These are phyloP conservation scores for Trichosporon sp. DNA, from an alignment of 1,284 basidiomycete genomes.

Conservation along the genomic window DNA sequence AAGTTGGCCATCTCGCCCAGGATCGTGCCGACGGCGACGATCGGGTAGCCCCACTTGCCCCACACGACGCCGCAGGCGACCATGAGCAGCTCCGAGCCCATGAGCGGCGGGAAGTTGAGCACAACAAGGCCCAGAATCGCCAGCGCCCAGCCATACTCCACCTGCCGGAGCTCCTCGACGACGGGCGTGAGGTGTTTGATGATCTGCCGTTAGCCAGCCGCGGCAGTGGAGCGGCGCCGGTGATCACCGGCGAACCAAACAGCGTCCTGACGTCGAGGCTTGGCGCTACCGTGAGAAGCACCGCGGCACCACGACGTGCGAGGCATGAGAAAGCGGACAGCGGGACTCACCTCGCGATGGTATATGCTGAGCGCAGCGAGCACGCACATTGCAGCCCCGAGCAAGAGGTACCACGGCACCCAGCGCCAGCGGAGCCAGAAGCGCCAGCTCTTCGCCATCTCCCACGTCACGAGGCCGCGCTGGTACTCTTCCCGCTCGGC, in stretches of 20 bases:
- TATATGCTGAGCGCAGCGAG: constrained; percentile 30
- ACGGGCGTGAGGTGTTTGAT: constrained; percentile 31
- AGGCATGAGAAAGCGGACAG: not conserved
- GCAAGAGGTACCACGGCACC: constrained; percentile 26
- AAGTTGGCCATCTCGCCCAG: constrained; percentile 45
- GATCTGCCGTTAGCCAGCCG: constrained; percentile 17
- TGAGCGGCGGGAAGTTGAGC: constrained; percentile 49
- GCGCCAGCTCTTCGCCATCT: constrained; percentile 23
- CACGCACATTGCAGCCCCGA: constrained; percentile 22
- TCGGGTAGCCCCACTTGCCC: constrained; percentile 45
- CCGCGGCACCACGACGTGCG: too few relatives aligned
- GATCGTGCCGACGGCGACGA: constrained; percentile 37
- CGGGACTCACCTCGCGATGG: constrained; percentile 28
- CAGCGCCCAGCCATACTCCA: constrained; percentile 38
- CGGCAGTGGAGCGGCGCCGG: too few relatives aligned
- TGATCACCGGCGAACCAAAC: not conserved
- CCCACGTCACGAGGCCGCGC: constrained; percentile 32
- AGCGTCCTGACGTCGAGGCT: too few relatives aligned
- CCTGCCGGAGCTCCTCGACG: constrained; percentile 18
- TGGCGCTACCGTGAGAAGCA: too few relatives aligned
- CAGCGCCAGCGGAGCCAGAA: constrained; percentile 35
- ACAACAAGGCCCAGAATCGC: constrained; percentile 46
- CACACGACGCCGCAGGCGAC: constrained; percentile 46
- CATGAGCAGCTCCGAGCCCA: constrained; percentile 41
- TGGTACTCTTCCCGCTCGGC: constrained; percentile 33